A percentile compares a stretch with the other conserved stretches of the same genome.
phyloP scores from a whole-genome alignment of 305 asterid genomes.

The Solanum hybrid region DNA sequence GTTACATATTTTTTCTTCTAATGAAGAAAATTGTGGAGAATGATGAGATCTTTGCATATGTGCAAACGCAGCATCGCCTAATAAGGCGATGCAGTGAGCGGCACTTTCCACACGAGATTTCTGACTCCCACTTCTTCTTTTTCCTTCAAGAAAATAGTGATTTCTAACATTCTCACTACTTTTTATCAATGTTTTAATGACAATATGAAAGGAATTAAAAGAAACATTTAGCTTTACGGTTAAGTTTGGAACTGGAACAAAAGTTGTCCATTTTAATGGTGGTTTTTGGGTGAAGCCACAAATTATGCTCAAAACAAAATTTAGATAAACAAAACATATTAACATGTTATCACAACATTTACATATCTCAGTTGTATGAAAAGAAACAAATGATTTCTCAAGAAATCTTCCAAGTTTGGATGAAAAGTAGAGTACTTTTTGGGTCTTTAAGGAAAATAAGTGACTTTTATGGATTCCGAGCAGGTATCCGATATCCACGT shows the following conservation, averaged over 20 bases:
- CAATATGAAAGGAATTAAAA: not conserved
- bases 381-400: not conserved
- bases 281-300: not conserved
- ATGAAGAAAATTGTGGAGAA: not conserved
- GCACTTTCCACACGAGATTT: conserved; percentile 20
- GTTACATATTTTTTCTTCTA: not conserved
- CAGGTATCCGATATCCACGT: too few relatives aligned
- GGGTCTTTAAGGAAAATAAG: not conserved
- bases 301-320: not conserved
- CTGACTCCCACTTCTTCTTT: not conserved
- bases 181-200: not conserved
- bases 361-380: not conserved
- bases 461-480: too few relatives aligned
- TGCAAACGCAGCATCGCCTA: conserved; percentile 7
- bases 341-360: not conserved
- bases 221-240: not conserved
- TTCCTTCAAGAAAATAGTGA: not conserved
- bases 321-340: not conserved
- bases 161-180: not conserved
- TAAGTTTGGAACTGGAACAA: not conserved
- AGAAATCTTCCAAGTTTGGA: not conserved
- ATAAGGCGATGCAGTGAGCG: conserved; percentile 12
- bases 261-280: not conserved
- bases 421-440: not conserved
- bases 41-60: conserved; percentile 8